Conservation (phyloP, 495 filamentous ascomycete genomes). For the Pseudomonodictys pantanalensis region DNA sequence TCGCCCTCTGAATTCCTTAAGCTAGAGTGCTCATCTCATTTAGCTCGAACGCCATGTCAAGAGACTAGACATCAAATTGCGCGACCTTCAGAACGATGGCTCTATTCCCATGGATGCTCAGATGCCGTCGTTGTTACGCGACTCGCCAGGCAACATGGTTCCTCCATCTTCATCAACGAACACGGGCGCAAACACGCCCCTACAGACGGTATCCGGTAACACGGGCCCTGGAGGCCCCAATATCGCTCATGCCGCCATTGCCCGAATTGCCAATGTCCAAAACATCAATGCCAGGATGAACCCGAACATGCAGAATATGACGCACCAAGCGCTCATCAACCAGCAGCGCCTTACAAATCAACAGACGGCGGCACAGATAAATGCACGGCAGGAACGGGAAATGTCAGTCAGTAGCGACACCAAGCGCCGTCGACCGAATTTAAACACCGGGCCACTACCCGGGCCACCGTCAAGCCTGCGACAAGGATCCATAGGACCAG, state of each 20-base stretch:
- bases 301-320: conserved; percentile 24
- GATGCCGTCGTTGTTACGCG: conserved; percentile 69
- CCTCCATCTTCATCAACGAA: conserved; percentile 48
- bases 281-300: conserved; percentile 22
- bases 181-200: conserved; percentile 49
- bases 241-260: conserved; percentile 39
- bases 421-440: conserved; percentile 70
- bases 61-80: conserved; percentile 81
- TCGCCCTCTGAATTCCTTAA: background rate
- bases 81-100: conserved; percentile 73
- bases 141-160: conserved; percentile 58
- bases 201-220: conserved; percentile 44
- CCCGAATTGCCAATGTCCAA: conserved; percentile 37
- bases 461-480: conserved; percentile 70
- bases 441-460: conserved; percentile 62
- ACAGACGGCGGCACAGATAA: conserved; percentile 23
- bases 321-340: conserved; percentile 28
- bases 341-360: conserved; percentile 25
- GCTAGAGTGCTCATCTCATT: conserved; percentile 1
- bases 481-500: conserved; percentile 78
- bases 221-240: conserved; percentile 31
- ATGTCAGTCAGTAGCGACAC: conserved; percentile 69
- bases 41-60: conserved; percentile 83
- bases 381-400: conserved; percentile 55
- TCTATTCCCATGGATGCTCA: conserved; percentile 74